A percentile compares a stretch with the other conserved stretches of the same genome.
phyloP scores from a whole-genome alignment of 495 filamentous ascomycete genomes.

The Daldinia bambusicola region DNA sequence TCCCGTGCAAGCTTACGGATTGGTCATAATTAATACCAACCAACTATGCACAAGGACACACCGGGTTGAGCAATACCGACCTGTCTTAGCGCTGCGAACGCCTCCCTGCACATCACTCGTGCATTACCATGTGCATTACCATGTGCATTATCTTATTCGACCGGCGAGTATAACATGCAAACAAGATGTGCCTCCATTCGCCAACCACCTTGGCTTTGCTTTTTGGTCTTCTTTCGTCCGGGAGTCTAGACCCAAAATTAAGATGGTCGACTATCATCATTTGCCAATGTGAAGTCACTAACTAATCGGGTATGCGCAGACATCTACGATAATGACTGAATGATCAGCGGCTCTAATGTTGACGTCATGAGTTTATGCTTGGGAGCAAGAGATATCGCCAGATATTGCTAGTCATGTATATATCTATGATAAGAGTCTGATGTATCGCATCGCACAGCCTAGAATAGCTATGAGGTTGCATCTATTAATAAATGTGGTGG shows the following conservation, averaged over 20 bases:
- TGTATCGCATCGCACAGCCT: slow-evolving; percentile 17
- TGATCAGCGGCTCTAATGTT: neutral
- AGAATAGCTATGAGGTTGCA: neutral
- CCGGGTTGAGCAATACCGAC: slow-evolving; percentile 8
- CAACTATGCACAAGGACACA: neutral
- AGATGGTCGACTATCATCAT: too few relatives aligned
- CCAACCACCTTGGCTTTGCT: too few relatives aligned
- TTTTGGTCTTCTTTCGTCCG: too few relatives aligned
- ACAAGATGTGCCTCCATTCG: too few relatives aligned
- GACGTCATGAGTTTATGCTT: slow-evolving; percentile 26
- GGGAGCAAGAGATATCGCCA: neutral
- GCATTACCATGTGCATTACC: neutral
- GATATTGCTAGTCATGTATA: too few relatives aligned
- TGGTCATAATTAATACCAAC: slow-evolving; percentile 1
- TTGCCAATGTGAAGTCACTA: neutral
- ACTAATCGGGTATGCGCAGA: neutral
- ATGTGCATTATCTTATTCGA: too few relatives aligned
- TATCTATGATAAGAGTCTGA: slow-evolving; percentile 37
- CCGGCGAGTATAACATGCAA: too few relatives aligned
- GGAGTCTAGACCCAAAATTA: too few relatives aligned
- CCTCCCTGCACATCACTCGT: neutral
- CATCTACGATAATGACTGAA: neutral
- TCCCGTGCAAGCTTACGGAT: slow-evolving; percentile 1
- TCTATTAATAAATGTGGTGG: neutral
- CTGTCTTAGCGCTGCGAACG: neutral